Evolutionary conservation across 2,329 filamentous ascomycete species (phyloP).

Genomic region (Aspergillus oerlinghausenensis): DNA sequence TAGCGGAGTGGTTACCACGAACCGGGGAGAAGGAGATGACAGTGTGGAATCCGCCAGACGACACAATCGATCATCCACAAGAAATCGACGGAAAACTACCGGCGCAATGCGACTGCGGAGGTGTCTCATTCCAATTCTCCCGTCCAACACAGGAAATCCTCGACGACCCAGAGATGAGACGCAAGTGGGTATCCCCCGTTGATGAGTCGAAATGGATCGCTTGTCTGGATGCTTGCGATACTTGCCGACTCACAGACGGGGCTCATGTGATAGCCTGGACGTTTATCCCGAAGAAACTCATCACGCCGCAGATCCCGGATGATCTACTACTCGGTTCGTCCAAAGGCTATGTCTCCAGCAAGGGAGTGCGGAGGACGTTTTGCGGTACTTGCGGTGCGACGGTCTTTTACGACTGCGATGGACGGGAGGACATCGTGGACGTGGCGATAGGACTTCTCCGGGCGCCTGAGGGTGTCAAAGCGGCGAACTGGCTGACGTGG

Average conservation of each 20-base stretch:
- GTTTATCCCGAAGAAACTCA: slow-evolving; percentile 34
- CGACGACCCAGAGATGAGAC: slow-evolving; percentile 16
- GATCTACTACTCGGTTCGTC: slow-evolving; percentile 33
- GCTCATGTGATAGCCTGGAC: slow-evolving; percentile 41
- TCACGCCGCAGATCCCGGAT: slow-evolving; percentile 23
- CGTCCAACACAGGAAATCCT: slow-evolving; percentile 31
- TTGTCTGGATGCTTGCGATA: slow-evolving; percentile 25
- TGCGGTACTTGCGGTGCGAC: slow-evolving; percentile 44
- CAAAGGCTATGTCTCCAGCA: slow-evolving; percentile 36
- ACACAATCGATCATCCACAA: not conserved
- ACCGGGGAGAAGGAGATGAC: slow-evolving; percentile 14
- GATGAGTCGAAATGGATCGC: slow-evolving; percentile 23
- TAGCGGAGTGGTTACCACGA: slow-evolving; percentile 12
- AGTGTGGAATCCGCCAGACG: slow-evolving; percentile 5
- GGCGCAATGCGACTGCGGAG: slow-evolving; percentile 43
- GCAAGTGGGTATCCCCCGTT: slow-evolving; percentile 12
- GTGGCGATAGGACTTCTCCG: slow-evolving; percentile 41
- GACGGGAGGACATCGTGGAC: slow-evolving; percentile 36
- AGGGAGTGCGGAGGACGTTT: slow-evolving; percentile 37
- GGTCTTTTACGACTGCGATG: slow-evolving; percentile 37
- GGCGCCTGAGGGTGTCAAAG: slow-evolving; percentile 35
- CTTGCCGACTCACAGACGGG: slow-evolving; percentile 40
- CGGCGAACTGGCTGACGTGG: slow-evolving; percentile 44
- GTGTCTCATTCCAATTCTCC: slow-evolving; percentile 40
- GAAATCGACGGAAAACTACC: slow-evolving; percentile 20